phyloP scores from a whole-genome alignment of 805 yeast species.

The Blastobotrys americana region DNA sequence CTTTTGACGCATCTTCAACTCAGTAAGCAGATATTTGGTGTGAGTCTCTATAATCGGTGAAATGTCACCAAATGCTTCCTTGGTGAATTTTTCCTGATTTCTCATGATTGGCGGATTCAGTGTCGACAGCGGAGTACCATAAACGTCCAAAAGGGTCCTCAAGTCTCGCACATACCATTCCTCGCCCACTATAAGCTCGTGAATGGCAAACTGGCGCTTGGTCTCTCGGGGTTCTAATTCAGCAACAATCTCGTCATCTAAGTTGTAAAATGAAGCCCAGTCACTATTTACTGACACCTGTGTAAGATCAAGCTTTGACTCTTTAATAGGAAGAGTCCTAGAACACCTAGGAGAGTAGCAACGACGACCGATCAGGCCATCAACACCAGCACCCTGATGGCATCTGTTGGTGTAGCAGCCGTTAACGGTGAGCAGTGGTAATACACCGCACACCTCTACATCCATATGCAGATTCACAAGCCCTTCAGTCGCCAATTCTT shows the following conservation, averaged over 20 bases:
- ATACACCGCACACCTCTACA: conserved; percentile 25
- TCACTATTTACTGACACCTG: conserved; percentile 21
- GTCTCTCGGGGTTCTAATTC: conserved; percentile 34
- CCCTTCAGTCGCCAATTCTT: conserved; percentile 1
- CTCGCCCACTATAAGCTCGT: conserved; percentile 66
- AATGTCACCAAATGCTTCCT: conserved; percentile 52
- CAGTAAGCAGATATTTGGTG: conserved; percentile 45
- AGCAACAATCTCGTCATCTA: conserved; percentile 18
- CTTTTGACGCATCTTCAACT: conserved; percentile 49
- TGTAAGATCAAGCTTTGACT: conserved; percentile 7
- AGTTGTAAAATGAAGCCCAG: conserved; percentile 26
- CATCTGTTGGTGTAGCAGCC: conserved; percentile 28
- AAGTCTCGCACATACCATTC: conserved; percentile 64
- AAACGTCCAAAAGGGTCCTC: conserved; percentile 52
- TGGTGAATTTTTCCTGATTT: conserved; percentile 48
- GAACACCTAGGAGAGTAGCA: conserved; percentile 29
- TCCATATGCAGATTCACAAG: conserved; percentile 1
- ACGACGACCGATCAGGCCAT: conserved; percentile 9
- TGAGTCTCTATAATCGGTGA: conserved; percentile 50
- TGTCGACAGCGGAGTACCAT: conserved; percentile 38
- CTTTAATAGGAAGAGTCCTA: conserved; percentile 17
- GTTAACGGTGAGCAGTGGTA: conserved; percentile 28
- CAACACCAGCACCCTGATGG: conserved; percentile 9
- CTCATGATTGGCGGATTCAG: conserved; percentile 39
- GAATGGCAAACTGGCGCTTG: conserved; percentile 66